Conservation (phyloP, 495 filamentous ascomycete genomes). For the Penicillium bovifimosum region DNA sequence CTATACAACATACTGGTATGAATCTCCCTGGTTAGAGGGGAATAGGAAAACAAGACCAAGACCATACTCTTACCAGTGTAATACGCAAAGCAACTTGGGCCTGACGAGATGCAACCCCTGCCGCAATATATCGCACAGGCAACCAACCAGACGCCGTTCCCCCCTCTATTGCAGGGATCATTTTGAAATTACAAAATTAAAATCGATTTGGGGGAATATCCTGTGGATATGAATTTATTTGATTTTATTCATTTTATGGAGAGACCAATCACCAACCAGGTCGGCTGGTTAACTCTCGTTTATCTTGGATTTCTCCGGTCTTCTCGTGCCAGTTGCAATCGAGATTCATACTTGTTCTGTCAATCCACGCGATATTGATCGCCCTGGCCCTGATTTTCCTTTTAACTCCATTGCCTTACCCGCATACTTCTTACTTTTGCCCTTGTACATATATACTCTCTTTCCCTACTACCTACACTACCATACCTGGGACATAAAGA, state of each 20-base stretch:
- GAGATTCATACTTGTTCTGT: constrained; percentile 20
- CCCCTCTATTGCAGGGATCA: constrained; percentile 18
- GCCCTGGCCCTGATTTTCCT: constrained; percentile 21
- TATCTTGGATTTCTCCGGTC: constrained; percentile 30
- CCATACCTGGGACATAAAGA: neutral
- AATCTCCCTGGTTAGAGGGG: neutral
- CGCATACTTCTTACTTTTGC: constrained; percentile 22
- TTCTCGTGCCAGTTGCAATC: constrained; percentile 32
- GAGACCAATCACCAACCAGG: constrained; percentile 18
- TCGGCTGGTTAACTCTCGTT: constrained; percentile 15
- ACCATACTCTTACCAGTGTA: constrained; percentile 19
- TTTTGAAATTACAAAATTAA: constrained; percentile 13
- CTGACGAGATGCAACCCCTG: constrained; percentile 25
- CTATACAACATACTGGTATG: neutral
- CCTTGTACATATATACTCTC: constrained; percentile 16
- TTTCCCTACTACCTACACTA: neutral
- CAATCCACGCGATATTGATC: constrained; percentile 17
- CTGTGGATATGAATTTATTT: constrained; percentile 1
- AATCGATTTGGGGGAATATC: neutral
- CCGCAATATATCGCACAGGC: constrained; percentile 22
- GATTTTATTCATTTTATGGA: constrained; percentile 9
- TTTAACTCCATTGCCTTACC: constrained; percentile 37
- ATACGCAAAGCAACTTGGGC: constrained; percentile 18
- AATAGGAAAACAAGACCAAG: constrained; percentile 2
- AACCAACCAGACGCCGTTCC: constrained; percentile 29